phyloP scores from a whole-genome alignment of 2,329 filamentous ascomycete species.

The Diaporthe australafricana region DNA sequence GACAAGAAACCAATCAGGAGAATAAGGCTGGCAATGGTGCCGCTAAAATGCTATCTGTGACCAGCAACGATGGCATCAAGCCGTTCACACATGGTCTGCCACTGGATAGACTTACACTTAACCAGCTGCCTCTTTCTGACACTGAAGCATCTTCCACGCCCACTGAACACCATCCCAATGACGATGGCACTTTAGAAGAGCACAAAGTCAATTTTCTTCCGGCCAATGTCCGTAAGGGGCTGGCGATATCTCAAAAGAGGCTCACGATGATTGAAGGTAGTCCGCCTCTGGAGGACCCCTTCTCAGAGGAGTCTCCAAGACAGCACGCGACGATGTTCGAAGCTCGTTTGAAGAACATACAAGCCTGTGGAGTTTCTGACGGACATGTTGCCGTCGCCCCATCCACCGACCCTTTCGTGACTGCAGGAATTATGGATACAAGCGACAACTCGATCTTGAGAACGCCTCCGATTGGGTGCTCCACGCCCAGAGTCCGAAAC shows the following conservation, averaged over 20 bases:
- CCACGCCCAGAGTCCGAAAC: conserved; percentile 38
- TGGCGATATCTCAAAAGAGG: conserved; percentile 38
- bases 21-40: neutral
- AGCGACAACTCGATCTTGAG: conserved; percentile 39
- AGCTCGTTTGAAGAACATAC: conserved; percentile 35
- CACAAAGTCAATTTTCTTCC: conserved; percentile 50
- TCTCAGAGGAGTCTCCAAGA: conserved; percentile 33
- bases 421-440: conserved; percentile 44
- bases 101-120: neutral
- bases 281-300: conserved; percentile 39
- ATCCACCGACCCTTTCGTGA: conserved; percentile 47
- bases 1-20: conserved; percentile 5
- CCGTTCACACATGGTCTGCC: neutral
- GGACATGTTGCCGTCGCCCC: neutral
- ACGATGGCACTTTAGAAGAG: conserved; percentile 49
- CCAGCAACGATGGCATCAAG: neutral
- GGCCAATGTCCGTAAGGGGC: conserved; percentile 32
- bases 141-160: neutral
- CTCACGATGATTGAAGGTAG: conserved; percentile 43
- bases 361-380: neutral
- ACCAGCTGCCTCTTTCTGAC: conserved; percentile 41
- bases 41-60: neutral
- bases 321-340: conserved; percentile 38
- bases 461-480: conserved; percentile 39
- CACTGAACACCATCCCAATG: conserved; percentile 40